These are phyloP conservation scores for Solanum chiquidenum DNA, from an alignment of 257 asterid species.

Conservation along the genomic window DNA sequence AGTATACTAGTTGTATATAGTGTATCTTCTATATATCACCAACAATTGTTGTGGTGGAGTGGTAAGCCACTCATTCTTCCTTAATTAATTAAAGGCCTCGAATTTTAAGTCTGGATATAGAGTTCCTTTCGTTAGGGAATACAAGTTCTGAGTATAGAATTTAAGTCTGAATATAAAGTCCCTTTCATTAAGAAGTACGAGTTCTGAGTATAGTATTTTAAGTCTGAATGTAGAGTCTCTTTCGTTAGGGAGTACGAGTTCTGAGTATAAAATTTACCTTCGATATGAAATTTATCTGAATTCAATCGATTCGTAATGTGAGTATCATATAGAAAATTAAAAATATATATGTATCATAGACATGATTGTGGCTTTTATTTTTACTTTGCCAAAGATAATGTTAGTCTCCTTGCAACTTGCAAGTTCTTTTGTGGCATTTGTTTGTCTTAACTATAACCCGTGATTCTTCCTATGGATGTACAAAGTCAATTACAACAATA, in stretches of 20 bases:
- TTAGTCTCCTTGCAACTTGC: background rate
- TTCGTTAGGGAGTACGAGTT: background rate
- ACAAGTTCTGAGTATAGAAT: background rate
- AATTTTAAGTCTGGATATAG: too few relatives aligned
- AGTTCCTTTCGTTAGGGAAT: accelerated
- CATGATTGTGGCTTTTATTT: background rate
- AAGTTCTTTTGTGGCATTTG: background rate
- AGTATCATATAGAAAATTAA: background rate
- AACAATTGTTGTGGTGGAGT: background rate
- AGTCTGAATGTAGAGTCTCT: background rate
- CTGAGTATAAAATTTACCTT: too few relatives aligned
- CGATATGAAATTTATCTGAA: background rate
- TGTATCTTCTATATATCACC: background rate
- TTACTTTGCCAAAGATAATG: background rate
- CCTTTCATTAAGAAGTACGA: accelerated
- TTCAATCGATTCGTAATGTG: background rate
- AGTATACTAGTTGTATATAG: background rate
- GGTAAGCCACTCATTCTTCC: background rate
- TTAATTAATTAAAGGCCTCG: too few relatives aligned
- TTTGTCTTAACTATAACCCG: background rate
- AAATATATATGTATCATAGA: background rate
- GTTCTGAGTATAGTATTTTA: too few relatives aligned
- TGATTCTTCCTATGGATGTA: background rate
- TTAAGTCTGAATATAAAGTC: background rate
- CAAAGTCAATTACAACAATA: background rate